Conservation (phyloP, 495 filamentous ascomycete genomes). For the Penicillium chermesinum region DNA sequence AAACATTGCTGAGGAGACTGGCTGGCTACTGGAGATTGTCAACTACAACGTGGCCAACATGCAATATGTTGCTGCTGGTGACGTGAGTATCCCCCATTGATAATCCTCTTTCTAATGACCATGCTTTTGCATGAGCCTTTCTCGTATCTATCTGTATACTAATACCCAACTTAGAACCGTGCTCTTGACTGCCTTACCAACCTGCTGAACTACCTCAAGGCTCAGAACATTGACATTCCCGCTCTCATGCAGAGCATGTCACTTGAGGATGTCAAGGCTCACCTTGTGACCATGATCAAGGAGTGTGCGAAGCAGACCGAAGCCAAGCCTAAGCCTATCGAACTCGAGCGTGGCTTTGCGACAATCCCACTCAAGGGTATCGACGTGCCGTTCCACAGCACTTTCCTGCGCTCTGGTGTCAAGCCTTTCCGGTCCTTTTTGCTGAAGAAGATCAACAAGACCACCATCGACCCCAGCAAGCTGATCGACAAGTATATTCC, state of each 20-base stretch:
- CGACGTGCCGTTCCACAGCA: slow-evolving; percentile 98
- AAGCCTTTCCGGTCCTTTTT: slow-evolving; percentile 97
- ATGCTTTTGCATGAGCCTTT: no score
- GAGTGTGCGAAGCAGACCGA: slow-evolving; percentile 80
- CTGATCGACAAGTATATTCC: slow-evolving; percentile 97
- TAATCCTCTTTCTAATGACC: not conserved
- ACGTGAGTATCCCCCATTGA: slow-evolving; percentile 40
- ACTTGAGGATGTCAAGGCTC: slow-evolving; percentile 74
- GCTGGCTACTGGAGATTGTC: slow-evolving; percentile 96
- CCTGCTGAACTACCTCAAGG: slow-evolving; percentile 89
- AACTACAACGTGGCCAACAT: slow-evolving; percentile 98
- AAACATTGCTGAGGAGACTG: slow-evolving; percentile 85
- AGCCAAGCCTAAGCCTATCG: slow-evolving; percentile 78
- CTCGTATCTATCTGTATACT: slow-evolving; percentile 15
- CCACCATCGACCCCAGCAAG: slow-evolving; percentile 93
- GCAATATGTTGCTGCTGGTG: slow-evolving; percentile 97
- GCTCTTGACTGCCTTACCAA: slow-evolving; percentile 91
- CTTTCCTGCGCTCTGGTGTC: slow-evolving; percentile 93
- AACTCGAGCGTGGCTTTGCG: slow-evolving; percentile 89
- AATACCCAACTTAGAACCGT: slow-evolving; percentile 52
- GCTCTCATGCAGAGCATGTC: slow-evolving; percentile 79
- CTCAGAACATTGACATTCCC: slow-evolving; percentile 93
- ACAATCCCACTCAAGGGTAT: slow-evolving; percentile 96
- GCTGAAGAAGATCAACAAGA: slow-evolving; percentile 99
- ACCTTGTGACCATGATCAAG: slow-evolving; percentile 78